phyloP scores from a whole-genome alignment of 345 rosid species.

The Diplotaxis tenuifolia region DNA sequence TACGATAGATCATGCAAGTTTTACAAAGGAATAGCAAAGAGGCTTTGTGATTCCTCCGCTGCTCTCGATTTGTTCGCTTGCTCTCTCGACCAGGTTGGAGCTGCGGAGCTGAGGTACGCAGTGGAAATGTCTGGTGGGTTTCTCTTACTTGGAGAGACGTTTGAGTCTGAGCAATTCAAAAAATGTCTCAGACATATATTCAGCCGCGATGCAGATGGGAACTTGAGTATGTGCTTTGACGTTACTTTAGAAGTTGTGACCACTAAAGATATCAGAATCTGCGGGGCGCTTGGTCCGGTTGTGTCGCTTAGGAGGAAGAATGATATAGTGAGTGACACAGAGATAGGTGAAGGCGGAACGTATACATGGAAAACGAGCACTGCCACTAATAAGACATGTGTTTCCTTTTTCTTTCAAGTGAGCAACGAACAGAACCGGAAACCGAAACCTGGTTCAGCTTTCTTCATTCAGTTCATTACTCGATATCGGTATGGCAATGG shows the following conservation, averaged over 20 bases:
- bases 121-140: conserved; percentile 91
- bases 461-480: conserved; percentile 83
- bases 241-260: conserved; percentile 86
- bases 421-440: conserved; percentile 51
- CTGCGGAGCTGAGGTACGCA: conserved; percentile 69
- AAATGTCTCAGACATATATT: conserved; percentile 77
- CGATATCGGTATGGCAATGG: conserved; percentile 67
- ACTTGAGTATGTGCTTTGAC: conserved; percentile 77
- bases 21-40: conserved; percentile 58
- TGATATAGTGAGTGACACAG: conserved; percentile 63
- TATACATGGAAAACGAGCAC: conserved; percentile 77
- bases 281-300: conserved; percentile 95
- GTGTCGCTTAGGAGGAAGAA: conserved; percentile 66
- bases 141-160: conserved; percentile 82
- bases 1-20: conserved; percentile 56
- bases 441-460: conserved; percentile 79
- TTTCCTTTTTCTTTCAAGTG: conserved; percentile 82
- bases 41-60: conserved; percentile 60
- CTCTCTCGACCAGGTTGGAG: conserved; percentile 95
- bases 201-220: conserved; percentile 61
- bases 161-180: conserved; percentile 72
- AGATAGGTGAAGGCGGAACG: conserved; percentile 81
- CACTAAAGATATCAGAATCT: conserved; percentile 71
- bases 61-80: conserved; percentile 90
- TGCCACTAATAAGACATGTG: conserved; percentile 69